Conservation (phyloP, 2,329 filamentous ascomycete genomes). For the Botrytis hyacinthi region DNA sequence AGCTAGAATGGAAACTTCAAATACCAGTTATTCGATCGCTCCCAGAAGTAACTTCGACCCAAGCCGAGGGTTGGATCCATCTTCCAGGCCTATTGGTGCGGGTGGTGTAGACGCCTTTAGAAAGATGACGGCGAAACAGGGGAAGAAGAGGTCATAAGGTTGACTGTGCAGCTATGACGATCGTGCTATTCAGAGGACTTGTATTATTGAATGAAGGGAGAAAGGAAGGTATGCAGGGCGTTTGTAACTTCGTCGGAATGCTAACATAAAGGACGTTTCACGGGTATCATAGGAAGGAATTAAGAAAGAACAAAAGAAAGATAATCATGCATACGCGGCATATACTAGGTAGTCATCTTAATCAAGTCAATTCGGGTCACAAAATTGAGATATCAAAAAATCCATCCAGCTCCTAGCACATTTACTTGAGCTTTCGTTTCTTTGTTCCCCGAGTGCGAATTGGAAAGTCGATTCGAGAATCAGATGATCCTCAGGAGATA, state of each 20-base stretch:
- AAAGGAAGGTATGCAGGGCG: slow-evolving; percentile 8
- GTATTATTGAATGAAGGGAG: slow-evolving; percentile 10
- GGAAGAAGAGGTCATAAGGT: slow-evolving; percentile 43
- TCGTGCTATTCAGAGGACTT: background rate
- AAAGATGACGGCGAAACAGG: slow-evolving; percentile 60
- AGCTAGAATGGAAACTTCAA: slow-evolving; percentile 46
- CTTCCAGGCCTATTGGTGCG: slow-evolving; percentile 58
- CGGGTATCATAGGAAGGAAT: slow-evolving; percentile 13
- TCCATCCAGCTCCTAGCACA: background rate
- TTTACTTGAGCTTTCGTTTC: background rate
- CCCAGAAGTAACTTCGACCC: slow-evolving; percentile 59
- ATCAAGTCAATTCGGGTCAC: background rate
- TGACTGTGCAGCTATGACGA: background rate
- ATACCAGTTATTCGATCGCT: slow-evolving; percentile 39
- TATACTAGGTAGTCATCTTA: background rate
- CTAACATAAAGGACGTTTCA: slow-evolving; percentile 5
- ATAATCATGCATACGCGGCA: slow-evolving; percentile 3
- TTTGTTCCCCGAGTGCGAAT: background rate
- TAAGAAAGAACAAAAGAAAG: slow-evolving; percentile 1
- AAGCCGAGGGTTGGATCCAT: slow-evolving; percentile 47
- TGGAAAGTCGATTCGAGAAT: slow-evolving; percentile 7
- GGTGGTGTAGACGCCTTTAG: slow-evolving; percentile 63
- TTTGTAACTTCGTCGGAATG: slow-evolving; percentile 8
- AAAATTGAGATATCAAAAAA: slow-evolving; percentile 5
- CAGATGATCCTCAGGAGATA: slow-evolving; percentile 12